Base-by-base conservation (phyloP, 2,329 filamentous ascomycete genomes). In the Phialophora expanda region DNA sequence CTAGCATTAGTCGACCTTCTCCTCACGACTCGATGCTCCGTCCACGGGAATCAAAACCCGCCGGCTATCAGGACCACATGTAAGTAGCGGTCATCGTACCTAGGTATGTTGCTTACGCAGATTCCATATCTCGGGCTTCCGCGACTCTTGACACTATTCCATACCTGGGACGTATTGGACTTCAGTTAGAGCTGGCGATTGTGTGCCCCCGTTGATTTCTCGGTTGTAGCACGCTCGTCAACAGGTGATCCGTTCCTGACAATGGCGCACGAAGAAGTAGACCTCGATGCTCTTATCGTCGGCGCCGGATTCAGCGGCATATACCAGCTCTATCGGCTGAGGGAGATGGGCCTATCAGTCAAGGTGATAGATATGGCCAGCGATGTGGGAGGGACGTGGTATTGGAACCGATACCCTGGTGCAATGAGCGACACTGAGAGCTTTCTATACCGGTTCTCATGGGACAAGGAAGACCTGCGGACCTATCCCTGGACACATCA, bases 301-400 rank as follows among this genome's bases (percentile, higher is more conserved):
- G 75, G 75, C 34, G 74, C 74, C 6, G 74, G 75, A 6, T 73
- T 74, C 56, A 69, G 80, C 34, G 83, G 83, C n/a, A 75, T 84
- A 30, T 85, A 82, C 64, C 81, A 81, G 75, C 79, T 86, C 28
- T 81, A 85, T 68, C 80, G 79, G 0, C 78, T 86, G 12, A 81
- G 83, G 2, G 80, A 85, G 9, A 76, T 78, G 8, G 85, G 84
- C 0, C 73, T 82, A 22, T 81, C 81, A 8, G 75, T 78, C 2
- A 78, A 80, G 32, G 77, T 87, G 20, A 83, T 82, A 67, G 86
- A 88, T 66, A 81, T 82, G 0, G 85, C 81, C 5, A 77, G 78
- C 5, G 80, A 82, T 60, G 73, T 80, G 0, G 69, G 69, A 5
- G 77, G 77, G 8, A 76, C 77, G 2, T 79, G 77, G 77, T 76